Conservation (phyloP, 768 basidiomycete genomes). For the Filobasidium floriforme region DNA sequence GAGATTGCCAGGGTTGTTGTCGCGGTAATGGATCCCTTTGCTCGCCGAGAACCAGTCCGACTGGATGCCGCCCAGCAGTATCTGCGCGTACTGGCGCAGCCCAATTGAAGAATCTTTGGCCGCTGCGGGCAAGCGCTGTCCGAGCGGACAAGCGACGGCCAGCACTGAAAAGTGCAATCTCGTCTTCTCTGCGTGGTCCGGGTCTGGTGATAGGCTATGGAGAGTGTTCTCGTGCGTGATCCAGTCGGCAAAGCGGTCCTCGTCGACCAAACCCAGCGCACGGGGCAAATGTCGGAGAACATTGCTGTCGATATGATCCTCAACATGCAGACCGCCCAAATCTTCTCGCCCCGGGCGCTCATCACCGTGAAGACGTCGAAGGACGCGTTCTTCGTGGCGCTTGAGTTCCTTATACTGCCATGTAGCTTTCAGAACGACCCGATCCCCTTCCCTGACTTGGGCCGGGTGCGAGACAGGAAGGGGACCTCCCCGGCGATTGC, state of each 20-base stretch:
- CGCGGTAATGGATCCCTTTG: not conserved
- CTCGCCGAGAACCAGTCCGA: not conserved
- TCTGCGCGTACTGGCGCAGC: not conserved
- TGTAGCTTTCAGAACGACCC: not conserved
- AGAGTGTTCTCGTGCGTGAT: too few relatives aligned
- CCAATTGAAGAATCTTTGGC: not conserved
- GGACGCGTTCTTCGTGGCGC: too few relatives aligned
- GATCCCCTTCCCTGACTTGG: not conserved
- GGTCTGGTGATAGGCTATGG: too few relatives aligned
- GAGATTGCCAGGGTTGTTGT: not conserved
- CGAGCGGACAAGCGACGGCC: not conserved
- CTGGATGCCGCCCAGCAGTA: not conserved
- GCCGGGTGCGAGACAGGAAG: not conserved
- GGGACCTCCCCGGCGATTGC: not conserved
- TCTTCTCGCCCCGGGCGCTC: too few relatives aligned
- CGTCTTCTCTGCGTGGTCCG: not conserved
- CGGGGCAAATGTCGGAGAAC: too few relatives aligned
- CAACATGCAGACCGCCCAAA: too few relatives aligned
- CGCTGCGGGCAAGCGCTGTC: not conserved
- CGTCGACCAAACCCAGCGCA: too few relatives aligned
- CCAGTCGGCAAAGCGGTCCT: too few relatives aligned
- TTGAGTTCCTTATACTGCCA: too few relatives aligned
- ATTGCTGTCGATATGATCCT: too few relatives aligned
- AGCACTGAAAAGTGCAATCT: not conserved
- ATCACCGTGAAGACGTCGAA: too few relatives aligned